Conservation (phyloP, 208 protist genomes). For the Trypanosoma platydactyli region DNA sequence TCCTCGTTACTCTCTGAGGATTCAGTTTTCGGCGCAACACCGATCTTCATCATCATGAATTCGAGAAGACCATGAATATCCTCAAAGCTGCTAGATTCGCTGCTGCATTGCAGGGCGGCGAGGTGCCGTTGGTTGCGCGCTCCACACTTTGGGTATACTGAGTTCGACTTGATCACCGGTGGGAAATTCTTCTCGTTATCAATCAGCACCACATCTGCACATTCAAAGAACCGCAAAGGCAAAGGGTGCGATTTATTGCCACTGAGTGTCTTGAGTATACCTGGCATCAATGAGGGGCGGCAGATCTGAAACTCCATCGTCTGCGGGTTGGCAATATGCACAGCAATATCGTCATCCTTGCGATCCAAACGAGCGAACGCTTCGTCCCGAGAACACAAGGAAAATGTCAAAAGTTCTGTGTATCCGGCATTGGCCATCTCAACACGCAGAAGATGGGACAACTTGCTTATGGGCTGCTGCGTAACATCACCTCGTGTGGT, state of each 20-base stretch:
- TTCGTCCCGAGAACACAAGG: conserved; percentile 91
- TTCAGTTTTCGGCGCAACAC: conserved; percentile 40
- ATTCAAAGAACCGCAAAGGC: conserved; percentile 97
- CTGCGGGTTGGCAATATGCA: conserved; percentile 93
- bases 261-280: conserved; percentile 95
- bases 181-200: conserved; percentile 89
- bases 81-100: conserved; percentile 75
- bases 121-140: conserved; percentile 90
- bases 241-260: conserved; percentile 91
- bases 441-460: conserved; percentile 89
- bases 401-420: conserved; percentile 96
- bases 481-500: conserved; percentile 76
- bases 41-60: conserved; percentile 74
- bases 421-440: conserved; percentile 95
- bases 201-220: conserved; percentile 94
- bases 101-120: conserved; percentile 83
- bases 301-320: conserved; percentile 95
- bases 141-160: conserved; percentile 73
- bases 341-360: conserved; percentile 76
- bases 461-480: conserved; percentile 93
- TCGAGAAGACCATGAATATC: conserved; percentile 77
- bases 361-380: conserved; percentile 84
- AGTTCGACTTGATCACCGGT: conserved; percentile 38
- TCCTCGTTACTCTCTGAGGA: conserved; percentile 3
- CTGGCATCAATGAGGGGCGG: conserved; percentile 93